These are phyloP conservation scores for Cochlearia excelsa DNA, from an alignment of 345 rosid genomes.

Conservation along the genomic window DNA sequence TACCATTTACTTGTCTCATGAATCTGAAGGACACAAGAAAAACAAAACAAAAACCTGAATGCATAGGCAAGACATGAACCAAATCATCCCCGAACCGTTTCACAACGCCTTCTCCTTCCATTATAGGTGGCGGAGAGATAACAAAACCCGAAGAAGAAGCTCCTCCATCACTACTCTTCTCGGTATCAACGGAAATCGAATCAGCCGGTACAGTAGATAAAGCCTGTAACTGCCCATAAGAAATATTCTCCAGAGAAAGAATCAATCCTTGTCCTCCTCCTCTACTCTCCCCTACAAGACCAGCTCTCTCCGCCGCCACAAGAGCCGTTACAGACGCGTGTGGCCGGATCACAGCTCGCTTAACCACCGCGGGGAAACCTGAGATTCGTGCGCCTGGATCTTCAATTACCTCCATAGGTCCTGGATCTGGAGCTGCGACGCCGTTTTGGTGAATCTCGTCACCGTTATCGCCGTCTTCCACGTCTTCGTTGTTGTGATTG, in stretches of 20 bases:
- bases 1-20: slow-evolving; percentile 1
- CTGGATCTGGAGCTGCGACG: slow-evolving; percentile 45
- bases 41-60: slow-evolving; percentile 57
- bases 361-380: slow-evolving; percentile 64
- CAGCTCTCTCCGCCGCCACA: slow-evolving; percentile 63
- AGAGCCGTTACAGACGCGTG: slow-evolving; percentile 60
- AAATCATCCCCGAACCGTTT: slow-evolving; percentile 67
- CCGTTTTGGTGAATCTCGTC: slow-evolving; percentile 37
- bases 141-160: slow-evolving; percentile 44
- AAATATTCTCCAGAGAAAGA: slow-evolving; percentile 53
- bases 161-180: slow-evolving; percentile 47
- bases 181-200: slow-evolving; percentile 45
- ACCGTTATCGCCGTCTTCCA: slow-evolving; percentile 45
- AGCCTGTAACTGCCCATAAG: slow-evolving; percentile 77
- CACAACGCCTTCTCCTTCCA: slow-evolving; percentile 86
- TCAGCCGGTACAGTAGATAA: slow-evolving; percentile 70
- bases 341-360: slow-evolving; percentile 66
- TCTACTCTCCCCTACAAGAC: slow-evolving; percentile 49
- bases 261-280: slow-evolving; percentile 35
- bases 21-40: background rate
- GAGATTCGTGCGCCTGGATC: slow-evolving; percentile 63
- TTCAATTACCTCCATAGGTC: slow-evolving; percentile 52
- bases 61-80: slow-evolving; percentile 84
- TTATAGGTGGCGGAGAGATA: slow-evolving; percentile 63
- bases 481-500: slow-evolving; percentile 43